Evolutionary conservation across 2,329 filamentous ascomycete species (phyloP), one percentile per base, ranked within the genome.

Genomic region (Stenocarpella maydis): DNA sequence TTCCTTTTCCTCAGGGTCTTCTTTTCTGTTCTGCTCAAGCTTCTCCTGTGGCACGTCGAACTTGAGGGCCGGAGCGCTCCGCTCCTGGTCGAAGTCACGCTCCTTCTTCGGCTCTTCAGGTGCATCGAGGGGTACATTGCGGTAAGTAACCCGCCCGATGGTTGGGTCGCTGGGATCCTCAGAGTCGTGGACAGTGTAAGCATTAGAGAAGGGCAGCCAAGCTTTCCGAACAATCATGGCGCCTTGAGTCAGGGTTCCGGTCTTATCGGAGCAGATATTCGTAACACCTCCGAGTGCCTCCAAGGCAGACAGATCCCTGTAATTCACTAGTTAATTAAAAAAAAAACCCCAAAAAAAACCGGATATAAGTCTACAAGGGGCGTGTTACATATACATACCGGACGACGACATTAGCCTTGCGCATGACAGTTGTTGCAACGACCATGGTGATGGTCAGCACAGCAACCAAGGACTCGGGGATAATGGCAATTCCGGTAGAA

Each of bases 231-330:
- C 87, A 72, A 92, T 88, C 90, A 92, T 92, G 74, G 89, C 89
- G 43, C 90, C 88, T 73, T 90, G 87, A 0, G 89, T 91, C 17
- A 91, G 80, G 0, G 91, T 93, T 17, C 91, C 91, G 0, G 90
- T 92, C 79, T 92, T 92, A 80, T 92, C 90, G 28, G 90, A 92
- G 78, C 90, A 92, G 74, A 92, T 91, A 75, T 91, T 89, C 68
- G 90, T 92, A 28, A 92, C 90, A 52, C 88, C 90, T 15, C 91
- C 91, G 2, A 93, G 84, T 15, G 90, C 89, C 74, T 93, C 91
- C 0, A 92, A 84, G 0, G 89, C 88, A 4, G 88, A 88, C 52
- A 92, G 82, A 74, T 91, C 90, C 72, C 76, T 77, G 43, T 26
- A 7, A 5, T 2, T 3, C 6, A 37, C 31, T 10, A 47, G 65